Conservation (phyloP, 164 flowering plant species). For the Annona cherimola region DNA sequence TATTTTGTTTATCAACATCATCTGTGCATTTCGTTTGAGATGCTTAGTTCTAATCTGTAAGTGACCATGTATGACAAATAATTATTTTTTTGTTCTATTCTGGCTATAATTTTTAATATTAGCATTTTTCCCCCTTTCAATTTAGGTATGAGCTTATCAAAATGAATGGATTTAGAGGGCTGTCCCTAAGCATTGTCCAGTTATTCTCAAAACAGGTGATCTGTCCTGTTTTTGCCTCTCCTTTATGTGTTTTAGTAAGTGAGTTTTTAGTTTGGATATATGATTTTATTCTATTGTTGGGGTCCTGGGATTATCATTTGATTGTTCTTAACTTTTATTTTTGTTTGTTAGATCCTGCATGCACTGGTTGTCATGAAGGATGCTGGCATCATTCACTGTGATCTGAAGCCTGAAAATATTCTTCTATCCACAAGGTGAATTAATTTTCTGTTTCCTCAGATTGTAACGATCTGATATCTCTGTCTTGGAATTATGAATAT, state of each 20-base stretch:
- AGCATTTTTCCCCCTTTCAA: conserved; percentile 5
- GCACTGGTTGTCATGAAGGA: conserved; percentile 86
- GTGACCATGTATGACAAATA: conserved; percentile 19
- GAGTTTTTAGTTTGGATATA: neutral
- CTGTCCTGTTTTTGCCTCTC: neutral
- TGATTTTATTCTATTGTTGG: neutral
- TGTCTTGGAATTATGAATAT: conserved; percentile 19
- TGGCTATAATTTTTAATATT: too few relatives aligned
- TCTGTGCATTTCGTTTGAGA: conserved; percentile 92
- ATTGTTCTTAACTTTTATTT: neutral
- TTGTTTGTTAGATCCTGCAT: conserved; percentile 56
- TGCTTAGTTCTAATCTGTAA: conserved; percentile 91
- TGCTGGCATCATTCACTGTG: conserved; percentile 97
- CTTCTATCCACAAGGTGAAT: conserved; percentile 81
- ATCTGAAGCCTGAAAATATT: conserved; percentile 99
- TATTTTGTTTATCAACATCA: conserved; percentile 81
- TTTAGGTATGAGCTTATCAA: conserved; percentile 90
- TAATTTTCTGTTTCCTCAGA: conserved; percentile 13
- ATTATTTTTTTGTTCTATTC: neutral
- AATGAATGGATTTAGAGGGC: conserved; percentile 78
- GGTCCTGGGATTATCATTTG: neutral
- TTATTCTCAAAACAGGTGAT: conserved; percentile 91
- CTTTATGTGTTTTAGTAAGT: neutral
- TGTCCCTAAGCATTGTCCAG: conserved; percentile 82
- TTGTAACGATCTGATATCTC: neutral